Percentiles rank a stretch among this genome's conserved stretches.
These are phyloP conservation scores for Cladophialophora yegresii DNA, from an alignment of 2,329 filamentous ascomycete genomes.

Conservation along the genomic window DNA sequence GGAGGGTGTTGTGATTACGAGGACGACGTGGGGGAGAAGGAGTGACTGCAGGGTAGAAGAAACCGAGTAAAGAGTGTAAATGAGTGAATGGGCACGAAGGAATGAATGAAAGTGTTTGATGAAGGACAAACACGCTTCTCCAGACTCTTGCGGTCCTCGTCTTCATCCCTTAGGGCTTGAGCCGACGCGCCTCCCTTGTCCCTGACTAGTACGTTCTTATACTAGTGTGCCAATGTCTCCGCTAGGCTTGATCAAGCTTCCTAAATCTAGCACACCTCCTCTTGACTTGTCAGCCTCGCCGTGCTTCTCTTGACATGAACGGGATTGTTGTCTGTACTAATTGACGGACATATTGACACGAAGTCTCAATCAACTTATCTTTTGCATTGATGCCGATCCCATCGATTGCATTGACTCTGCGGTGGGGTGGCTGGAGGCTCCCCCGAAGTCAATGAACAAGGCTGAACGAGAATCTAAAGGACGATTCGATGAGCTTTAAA, in stretches of 20 bases:
- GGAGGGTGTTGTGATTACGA: conserved; percentile 14
- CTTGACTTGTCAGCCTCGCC: no score
- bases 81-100: not conserved
- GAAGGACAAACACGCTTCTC: conserved; percentile 7
- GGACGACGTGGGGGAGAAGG: not conserved
- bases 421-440: no score
- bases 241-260: not conserved
- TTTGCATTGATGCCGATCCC: no score
- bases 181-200: conserved; percentile 1
- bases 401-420: no score
- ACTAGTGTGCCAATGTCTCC: not conserved
- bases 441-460: no score
- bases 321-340: no score
- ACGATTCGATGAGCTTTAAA: no score
- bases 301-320: no score
- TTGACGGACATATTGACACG: no score
- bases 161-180: not conserved
- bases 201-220: not conserved
- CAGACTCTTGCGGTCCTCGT: not conserved
- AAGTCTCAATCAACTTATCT: no score
- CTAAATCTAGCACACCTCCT: no score
- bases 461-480: no score
- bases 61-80: conserved; percentile 6
- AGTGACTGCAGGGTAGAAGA: not conserved
- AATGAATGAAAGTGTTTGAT: not conserved